Base-by-base conservation (phyloP, 2,329 filamentous ascomycete species). In the Gnomoniopsis sp. region DNA sequence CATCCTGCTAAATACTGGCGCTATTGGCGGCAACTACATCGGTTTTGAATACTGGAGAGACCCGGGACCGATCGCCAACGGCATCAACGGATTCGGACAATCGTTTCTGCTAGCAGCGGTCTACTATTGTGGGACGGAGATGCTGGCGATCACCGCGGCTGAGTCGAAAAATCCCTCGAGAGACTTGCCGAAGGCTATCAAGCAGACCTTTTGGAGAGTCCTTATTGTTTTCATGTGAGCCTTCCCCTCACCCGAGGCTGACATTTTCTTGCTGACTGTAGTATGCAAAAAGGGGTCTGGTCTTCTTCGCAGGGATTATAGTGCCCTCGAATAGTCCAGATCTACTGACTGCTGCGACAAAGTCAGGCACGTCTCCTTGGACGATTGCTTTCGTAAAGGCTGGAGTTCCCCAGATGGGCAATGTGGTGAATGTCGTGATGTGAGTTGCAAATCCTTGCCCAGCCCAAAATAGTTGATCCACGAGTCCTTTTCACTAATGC, bases 41-140 rank as follows among this genome's bases (percentile, higher is more conserved):
- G 70, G 70, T 7, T 72, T 72, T 58, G 62, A 65, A 21, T 72
- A 70, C 53, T 72, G 70, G 70, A 55, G 66, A 15, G 65, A 71
- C 21, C 71, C 71, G 0, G 71, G 71, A 19, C 69, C 67, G 7
- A 71, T 72, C 41, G 68, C 68, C 4, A 68, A 72, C 36, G 71
- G 70, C 17, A 70, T 73, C 49, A 65, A 69, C 21, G 72, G 72
- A 0, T 73, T 74, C 47, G 71, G 70, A 2, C 68, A 72, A 58
- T 67, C 66, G 1, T 73, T 74, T 19, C 67, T 74, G 7, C 62
- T 74, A 1, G 71, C 72, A 11, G 71, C 71, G 2, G 70, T 73
- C 1, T 73, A 72, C 55, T 74, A 71, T 53, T 66, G 67, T 6
- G 72, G 72, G 2, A 73, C 71, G 3, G 72, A 74, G 55, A 71